Percentiles rank a stretch among this genome's conserved stretches.
Evolutionary conservation across 2,329 filamentous ascomycete genomes (phyloP).

Genomic region (Colletotrichum sojae): DNA sequence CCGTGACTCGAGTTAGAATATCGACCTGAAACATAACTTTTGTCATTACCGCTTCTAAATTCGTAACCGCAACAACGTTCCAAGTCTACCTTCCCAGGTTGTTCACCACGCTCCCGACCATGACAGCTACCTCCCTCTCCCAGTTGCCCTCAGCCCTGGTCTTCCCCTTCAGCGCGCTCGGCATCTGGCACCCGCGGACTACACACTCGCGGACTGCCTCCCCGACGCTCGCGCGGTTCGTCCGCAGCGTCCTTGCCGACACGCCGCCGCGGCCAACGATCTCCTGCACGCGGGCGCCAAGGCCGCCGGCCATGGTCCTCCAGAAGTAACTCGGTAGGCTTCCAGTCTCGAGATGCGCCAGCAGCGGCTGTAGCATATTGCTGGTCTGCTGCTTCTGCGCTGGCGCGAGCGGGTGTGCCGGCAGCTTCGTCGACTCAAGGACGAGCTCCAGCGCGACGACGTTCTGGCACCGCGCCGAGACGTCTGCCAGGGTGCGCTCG

Average conservation of each 20-base stretch:
- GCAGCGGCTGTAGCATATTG: constrained; percentile 78
- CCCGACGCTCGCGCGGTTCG: constrained; percentile 80
- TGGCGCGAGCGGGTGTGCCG: constrained; percentile 76
- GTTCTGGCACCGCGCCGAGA: constrained; percentile 89
- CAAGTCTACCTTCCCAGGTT: constrained; percentile 60
- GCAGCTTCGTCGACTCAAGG: constrained; percentile 77
- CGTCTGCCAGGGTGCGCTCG: constrained; percentile 85
- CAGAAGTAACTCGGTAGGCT: constrained; percentile 94
- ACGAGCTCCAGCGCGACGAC: constrained; percentile 89
- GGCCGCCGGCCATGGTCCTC: constrained; percentile 85
- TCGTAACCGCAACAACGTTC: background rate
- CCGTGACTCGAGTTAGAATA: background rate
- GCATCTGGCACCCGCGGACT: constrained; percentile 79
- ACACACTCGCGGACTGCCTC: constrained; percentile 89
- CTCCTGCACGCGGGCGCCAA: constrained; percentile 85
- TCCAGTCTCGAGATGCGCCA: constrained; percentile 86
- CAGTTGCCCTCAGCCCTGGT: constrained; percentile 67
- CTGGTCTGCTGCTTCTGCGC: constrained; percentile 48
- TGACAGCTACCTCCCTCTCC: constrained; percentile 94
- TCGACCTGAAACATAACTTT: background rate
- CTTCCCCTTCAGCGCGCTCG: constrained; percentile 68
- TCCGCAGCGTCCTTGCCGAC: constrained; percentile 83
- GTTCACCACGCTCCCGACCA: constrained; percentile 87
- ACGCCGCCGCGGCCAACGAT: constrained; percentile 87
- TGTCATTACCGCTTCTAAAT: background rate